A percentile compares a stretch with the other conserved stretches of the same genome.
Conservation (phyloP, 2,329 filamentous ascomycete species). For the Penicillium sp. region DNA sequence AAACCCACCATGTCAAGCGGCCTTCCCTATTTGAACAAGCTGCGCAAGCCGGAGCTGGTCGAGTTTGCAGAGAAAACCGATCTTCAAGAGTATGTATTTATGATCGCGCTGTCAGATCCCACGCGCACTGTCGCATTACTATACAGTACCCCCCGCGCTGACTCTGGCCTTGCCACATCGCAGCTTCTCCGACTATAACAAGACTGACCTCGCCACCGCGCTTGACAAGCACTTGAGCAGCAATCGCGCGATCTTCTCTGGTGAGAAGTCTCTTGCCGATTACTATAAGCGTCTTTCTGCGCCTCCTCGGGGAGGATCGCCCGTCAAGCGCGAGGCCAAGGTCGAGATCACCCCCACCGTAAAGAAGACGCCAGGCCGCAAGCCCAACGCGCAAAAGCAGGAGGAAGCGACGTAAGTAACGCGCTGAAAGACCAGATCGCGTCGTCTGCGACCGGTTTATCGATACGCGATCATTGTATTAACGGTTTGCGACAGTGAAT, state of each 20-base stretch:
- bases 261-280: slow-evolving; percentile 67
- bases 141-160: slow-evolving; percentile 3
- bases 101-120: slow-evolving; percentile 15
- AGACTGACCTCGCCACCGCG: slow-evolving; percentile 74
- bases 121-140: slow-evolving; percentile 12
- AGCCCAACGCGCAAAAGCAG: slow-evolving; percentile 49
- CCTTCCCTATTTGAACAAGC: slow-evolving; percentile 75
- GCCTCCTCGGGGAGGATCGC: slow-evolving; percentile 48
- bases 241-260: slow-evolving; percentile 67
- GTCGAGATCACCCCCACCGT: slow-evolving; percentile 39
- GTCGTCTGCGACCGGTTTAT: slow-evolving; percentile 4
- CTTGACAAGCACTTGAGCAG: slow-evolving; percentile 74
- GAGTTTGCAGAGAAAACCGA: slow-evolving; percentile 73
- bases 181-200: slow-evolving; percentile 73
- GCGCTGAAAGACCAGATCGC: slow-evolving; percentile 12
- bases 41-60: slow-evolving; percentile 79
- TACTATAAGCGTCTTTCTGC: slow-evolving; percentile 67
- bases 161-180: slow-evolving; percentile 7
- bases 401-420: slow-evolving; percentile 41
- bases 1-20: slow-evolving; percentile 61
- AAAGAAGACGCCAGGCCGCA: slow-evolving; percentile 38
- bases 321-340: slow-evolving; percentile 53
- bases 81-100: slow-evolving; percentile 68
- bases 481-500: slow-evolving; percentile 19
- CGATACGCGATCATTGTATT: slow-evolving; percentile 2